Evolutionary conservation across 495 filamentous ascomycete genomes (phyloP).

Genomic region (Aspergillus heteromorphus): DNA sequence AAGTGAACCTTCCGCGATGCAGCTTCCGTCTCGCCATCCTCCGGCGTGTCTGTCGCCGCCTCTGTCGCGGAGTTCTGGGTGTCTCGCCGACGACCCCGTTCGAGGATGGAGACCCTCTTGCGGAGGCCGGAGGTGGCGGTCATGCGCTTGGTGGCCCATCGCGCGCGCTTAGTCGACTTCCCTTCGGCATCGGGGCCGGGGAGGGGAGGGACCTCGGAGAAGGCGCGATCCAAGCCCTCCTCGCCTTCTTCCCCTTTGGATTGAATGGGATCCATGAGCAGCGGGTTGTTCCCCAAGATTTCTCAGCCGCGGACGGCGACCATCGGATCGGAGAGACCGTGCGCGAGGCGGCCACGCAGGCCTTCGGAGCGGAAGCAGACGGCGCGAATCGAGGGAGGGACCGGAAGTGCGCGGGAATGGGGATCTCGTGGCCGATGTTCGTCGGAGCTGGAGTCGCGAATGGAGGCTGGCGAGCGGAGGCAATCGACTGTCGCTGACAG

Average conservation of each 20-base stretch:
- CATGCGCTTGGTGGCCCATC: conserved; percentile 89
- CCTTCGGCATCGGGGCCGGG: neutral
- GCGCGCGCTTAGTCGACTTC: conserved; percentile 58
- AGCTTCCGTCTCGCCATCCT: neutral
- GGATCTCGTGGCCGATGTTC: neutral
- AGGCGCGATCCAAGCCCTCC: neutral
- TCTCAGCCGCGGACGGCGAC: neutral
- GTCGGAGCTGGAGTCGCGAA: neutral
- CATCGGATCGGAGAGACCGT: neutral
- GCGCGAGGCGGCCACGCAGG: conserved; percentile 1
- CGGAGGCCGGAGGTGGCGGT: conserved; percentile 60
- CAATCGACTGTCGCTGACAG: neutral
- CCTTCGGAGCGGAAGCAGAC: neutral
- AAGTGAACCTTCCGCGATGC: conserved; percentile 58
- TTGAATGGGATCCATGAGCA: neutral
- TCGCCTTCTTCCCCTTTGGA: neutral
- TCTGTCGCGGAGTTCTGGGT: conserved; percentile 3
- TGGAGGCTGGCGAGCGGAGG: neutral
- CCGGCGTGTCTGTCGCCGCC: neutral
- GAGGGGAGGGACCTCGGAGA: neutral
- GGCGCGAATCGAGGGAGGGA: neutral
- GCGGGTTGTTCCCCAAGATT: neutral
- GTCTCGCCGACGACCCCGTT: conserved; percentile 38
- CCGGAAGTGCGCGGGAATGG: neutral
- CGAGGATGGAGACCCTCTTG: conserved; percentile 77